Conservation (phyloP, 805 yeast genomes). For the Candida mattraensis region DNA sequence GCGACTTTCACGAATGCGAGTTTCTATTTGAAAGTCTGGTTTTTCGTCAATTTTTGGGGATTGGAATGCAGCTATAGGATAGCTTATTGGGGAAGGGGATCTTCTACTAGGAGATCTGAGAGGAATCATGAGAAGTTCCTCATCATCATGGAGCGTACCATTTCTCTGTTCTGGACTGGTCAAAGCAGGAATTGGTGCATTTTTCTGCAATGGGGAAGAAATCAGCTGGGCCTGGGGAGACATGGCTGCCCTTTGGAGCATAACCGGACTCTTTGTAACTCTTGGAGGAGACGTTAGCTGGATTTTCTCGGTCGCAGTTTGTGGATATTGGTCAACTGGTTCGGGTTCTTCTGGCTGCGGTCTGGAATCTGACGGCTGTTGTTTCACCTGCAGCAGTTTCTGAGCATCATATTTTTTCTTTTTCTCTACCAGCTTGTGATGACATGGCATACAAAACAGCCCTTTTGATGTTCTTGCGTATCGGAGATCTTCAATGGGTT, state of each 20-base stretch:
- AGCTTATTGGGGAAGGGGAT: constrained; percentile 6
- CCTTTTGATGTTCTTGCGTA: constrained; percentile 95
- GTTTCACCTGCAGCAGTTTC: constrained; percentile 27
- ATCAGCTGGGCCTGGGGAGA: constrained; percentile 2
- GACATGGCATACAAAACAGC: constrained; percentile 89
- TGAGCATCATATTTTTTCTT: constrained; percentile 62
- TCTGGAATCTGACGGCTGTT: too few species aligned
- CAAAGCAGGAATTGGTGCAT: too few species aligned
- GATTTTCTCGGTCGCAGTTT: constrained; percentile 14
- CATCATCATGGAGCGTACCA: constrained; percentile 15
- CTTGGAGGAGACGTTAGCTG: constrained; percentile 17
- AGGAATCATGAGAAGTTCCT: constrained; percentile 29
- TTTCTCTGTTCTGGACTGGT: constrained; percentile 1
- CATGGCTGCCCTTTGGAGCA: constrained; percentile 4
- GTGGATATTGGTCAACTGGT: constrained; percentile 12
- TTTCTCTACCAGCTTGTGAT: constrained; percentile 75
- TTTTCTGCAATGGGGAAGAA: constrained; percentile 1
- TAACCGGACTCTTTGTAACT: constrained; percentile 16
- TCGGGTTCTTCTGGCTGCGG: constrained; percentile 3
- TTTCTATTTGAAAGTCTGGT: constrained; percentile 1
- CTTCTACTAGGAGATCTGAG: constrained; percentile 32
- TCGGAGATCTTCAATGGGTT: constrained; percentile 79
- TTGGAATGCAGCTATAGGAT: constrained; percentile 13
- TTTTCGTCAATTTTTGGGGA: constrained; percentile 10
- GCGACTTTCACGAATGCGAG: constrained; percentile 1